Percentiles rank a stretch among this genome's conserved stretches.
Evolutionary conservation across 441 rosid genomes (phyloP).

Genomic region (Flueggea neowawraea): DNA sequence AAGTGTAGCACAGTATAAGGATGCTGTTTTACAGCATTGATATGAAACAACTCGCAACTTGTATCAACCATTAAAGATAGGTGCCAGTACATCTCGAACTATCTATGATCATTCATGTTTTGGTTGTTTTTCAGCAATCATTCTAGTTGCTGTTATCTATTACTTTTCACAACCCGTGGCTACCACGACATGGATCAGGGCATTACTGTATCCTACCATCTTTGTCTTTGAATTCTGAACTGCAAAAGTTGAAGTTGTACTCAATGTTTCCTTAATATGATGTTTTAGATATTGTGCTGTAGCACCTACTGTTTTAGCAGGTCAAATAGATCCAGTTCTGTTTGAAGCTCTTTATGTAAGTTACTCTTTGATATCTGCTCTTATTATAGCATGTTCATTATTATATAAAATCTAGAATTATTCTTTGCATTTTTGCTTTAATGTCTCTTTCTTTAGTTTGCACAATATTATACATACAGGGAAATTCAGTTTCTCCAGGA

Average conservation of each 20-base stretch:
- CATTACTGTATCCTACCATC: constrained; percentile 74
- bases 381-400: constrained; percentile 6
- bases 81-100: neutral
- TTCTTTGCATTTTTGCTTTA: neutral
- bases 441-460: neutral
- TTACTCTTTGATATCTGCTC: constrained; percentile 4
- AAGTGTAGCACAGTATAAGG: neutral
- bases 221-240: constrained; percentile 5
- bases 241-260: constrained; percentile 7
- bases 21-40: neutral
- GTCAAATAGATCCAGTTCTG: constrained; percentile 76
- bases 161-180: constrained; percentile 64
- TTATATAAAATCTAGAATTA: neutral
- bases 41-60: neutral
- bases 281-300: constrained; percentile 73
- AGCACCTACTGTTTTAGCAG: constrained; percentile 84
- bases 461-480: neutral
- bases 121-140: constrained; percentile 55
- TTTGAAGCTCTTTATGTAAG: constrained; percentile 94
- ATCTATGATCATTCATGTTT: neutral
- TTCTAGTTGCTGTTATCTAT: constrained; percentile 80
- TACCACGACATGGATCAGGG: constrained; percentile 54
- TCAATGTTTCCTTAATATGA: constrained; percentile 28
- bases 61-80: neutral
- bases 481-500: neutral